These are phyloP conservation scores for Tricladium varicosporioides DNA, from an alignment of 2,329 filamentous ascomycete species.

Conservation along the genomic window DNA sequence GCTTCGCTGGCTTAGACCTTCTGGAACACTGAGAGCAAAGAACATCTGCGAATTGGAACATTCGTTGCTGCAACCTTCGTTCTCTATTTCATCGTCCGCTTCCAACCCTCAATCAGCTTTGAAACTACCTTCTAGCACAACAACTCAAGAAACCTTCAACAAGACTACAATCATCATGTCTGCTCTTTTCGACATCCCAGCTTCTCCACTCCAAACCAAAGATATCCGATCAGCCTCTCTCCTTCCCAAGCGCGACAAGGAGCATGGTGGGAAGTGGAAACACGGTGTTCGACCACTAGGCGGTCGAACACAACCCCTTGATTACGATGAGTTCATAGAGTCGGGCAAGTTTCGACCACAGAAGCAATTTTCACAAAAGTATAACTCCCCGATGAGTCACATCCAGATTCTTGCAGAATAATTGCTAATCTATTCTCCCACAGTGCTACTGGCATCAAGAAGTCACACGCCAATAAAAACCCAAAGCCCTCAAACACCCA, in stretches of 20 bases:
- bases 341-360: conserved; percentile 27
- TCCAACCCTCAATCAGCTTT: not conserved
- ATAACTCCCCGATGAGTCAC: not conserved
- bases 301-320: conserved; percentile 10
- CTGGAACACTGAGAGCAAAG: conserved; percentile 1
- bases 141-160: not conserved
- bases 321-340: conserved; percentile 10
- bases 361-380: conserved; percentile 24
- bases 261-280: conserved; percentile 31
- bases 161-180: conserved; percentile 13
- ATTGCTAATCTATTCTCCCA: not conserved
- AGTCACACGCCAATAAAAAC: conserved; percentile 24
- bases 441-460: conserved; percentile 13
- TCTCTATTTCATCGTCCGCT: not conserved
- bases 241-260: conserved; percentile 32
- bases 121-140: not conserved
- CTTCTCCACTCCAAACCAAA: conserved; percentile 23
- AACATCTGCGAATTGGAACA: not conserved
- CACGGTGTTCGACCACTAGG: conserved; percentile 23
- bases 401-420: too few species aligned
- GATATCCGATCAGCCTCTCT: conserved; percentile 32
- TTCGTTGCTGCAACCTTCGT: not conserved
- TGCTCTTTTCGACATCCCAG: conserved; percentile 10
- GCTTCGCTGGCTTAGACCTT: not conserved
- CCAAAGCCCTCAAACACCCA: conserved; percentile 14